These are phyloP conservation scores for Apocynum venetum DNA, from an alignment of 257 asterid species.

Conservation along the genomic window DNA sequence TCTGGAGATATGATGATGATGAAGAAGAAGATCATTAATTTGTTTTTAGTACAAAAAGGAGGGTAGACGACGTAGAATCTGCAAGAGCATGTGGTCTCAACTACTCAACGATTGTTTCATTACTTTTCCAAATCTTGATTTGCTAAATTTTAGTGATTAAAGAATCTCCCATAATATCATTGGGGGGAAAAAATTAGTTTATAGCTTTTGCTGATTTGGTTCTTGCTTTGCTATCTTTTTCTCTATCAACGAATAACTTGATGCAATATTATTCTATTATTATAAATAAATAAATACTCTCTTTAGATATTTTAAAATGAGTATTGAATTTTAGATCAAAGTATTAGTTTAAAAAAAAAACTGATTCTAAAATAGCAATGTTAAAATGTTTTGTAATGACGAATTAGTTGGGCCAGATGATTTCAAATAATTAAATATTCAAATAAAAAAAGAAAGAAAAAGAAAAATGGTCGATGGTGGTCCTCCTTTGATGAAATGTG, in stretches of 20 bases:
- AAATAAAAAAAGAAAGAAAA: too few relatives aligned
- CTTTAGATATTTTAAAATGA: too few relatives aligned
- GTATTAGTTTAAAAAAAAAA: too few relatives aligned
- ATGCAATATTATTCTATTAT: too few relatives aligned
- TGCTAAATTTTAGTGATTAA: not conserved
- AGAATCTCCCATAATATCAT: not conserved
- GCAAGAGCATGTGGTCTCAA: constrained; percentile 7
- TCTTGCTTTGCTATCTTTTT: not conserved
- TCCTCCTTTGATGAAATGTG: not conserved
- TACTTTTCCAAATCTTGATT: not conserved
- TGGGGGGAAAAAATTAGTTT: not conserved
- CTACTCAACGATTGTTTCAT: not conserved
- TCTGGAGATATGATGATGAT: constrained; percentile 5
- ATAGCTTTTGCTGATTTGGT: not conserved
- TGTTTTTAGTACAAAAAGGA: not conserved
- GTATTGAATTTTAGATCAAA: too few relatives aligned
- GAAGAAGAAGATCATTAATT: not conserved
- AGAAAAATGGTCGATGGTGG: not conserved
- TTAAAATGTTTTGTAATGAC: too few relatives aligned
- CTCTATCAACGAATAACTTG: too few relatives aligned
- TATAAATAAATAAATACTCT: too few relatives aligned
- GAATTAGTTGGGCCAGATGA: too few relatives aligned
- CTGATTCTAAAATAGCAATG: too few relatives aligned
- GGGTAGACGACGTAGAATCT: constrained; percentile 1
- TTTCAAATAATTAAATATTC: too few relatives aligned